A percentile compares a stretch with the other conserved stretches of the same genome.
Conservation (phyloP, 208 protist genomes). For the Acanthamoeba polyphaga region DNA sequence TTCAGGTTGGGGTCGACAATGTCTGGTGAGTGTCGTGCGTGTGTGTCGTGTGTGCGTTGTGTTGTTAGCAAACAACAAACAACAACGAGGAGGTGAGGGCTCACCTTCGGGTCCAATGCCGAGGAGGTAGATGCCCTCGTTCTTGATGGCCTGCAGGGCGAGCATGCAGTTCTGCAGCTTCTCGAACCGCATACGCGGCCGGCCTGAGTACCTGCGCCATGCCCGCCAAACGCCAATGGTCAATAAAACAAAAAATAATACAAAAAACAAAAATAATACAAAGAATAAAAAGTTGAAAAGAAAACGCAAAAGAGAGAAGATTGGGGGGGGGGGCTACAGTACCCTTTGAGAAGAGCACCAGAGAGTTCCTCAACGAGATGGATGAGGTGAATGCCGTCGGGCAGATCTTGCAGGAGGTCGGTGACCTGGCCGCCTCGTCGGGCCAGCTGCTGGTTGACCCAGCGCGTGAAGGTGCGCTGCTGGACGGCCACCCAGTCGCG, state of each 20-base stretch:
- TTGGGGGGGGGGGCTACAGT: background rate
- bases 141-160: slow-evolving; percentile 65
- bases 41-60: background rate
- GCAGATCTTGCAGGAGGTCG: slow-evolving; percentile 22
- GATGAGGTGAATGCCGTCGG: slow-evolving; percentile 50
- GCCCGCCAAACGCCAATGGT: background rate
- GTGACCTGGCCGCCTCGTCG: background rate
- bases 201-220: background rate
- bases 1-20: slow-evolving; percentile 72
- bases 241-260: background rate
- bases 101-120: slow-evolving; percentile 65
- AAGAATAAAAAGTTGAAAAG: no score
- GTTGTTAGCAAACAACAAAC: background rate
- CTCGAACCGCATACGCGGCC: slow-evolving; percentile 55
- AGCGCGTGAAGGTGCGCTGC: slow-evolving; percentile 69
- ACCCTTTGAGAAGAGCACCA: slow-evolving; percentile 47
- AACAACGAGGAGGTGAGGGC: background rate
- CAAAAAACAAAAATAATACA: no score
- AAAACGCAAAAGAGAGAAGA: background rate
- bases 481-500: slow-evolving; percentile 65
- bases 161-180: slow-evolving; percentile 73
- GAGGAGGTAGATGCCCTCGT: slow-evolving; percentile 68
- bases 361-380: slow-evolving; percentile 67
- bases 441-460: slow-evolving; percentile 66
- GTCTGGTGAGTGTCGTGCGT: background rate